Evolutionary conservation across 2,329 filamentous ascomycete genomes (phyloP).

Genomic region (Orbilia oligospora): DNA sequence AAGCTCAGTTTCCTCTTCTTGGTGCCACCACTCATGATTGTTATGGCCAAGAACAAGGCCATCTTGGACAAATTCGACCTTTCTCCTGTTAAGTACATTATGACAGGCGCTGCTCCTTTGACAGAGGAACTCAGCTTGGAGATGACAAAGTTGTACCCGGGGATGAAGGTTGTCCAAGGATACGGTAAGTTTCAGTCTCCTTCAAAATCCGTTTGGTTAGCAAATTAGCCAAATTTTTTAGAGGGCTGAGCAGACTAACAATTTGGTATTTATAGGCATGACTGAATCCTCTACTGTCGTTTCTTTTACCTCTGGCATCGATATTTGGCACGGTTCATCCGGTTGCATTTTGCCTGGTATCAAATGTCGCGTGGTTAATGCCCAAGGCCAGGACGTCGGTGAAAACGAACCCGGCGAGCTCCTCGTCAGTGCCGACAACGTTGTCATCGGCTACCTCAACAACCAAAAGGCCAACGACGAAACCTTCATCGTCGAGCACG

Average conservation of each 20-base stretch:
- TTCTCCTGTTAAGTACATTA: constrained; percentile 76
- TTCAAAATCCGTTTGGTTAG: neutral
- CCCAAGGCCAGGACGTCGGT: constrained; percentile 79
- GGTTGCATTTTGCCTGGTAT: constrained; percentile 78
- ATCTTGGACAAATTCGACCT: constrained; percentile 78
- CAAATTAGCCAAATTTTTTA: neutral
- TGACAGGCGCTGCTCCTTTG: constrained; percentile 83
- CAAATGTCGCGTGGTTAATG: constrained; percentile 77
- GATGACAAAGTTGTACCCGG: constrained; percentile 74
- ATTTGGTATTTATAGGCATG: constrained; percentile 71
- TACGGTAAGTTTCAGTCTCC: constrained; percentile 72
- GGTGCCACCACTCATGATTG: constrained; percentile 86
- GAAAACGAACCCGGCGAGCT: constrained; percentile 84
- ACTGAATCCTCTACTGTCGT: constrained; percentile 84
- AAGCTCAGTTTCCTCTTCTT: constrained; percentile 78
- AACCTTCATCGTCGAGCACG: constrained; percentile 80
- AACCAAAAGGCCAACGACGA: constrained; percentile 86
- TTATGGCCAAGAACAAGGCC: constrained; percentile 77
- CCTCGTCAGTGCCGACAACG: constrained; percentile 80
- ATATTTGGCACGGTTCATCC: constrained; percentile 79
- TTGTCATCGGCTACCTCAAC: constrained; percentile 87
- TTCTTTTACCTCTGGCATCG: constrained; percentile 73
- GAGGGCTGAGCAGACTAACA: neutral
- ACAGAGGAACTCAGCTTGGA: constrained; percentile 80
- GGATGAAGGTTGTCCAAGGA: constrained; percentile 78